A percentile compares a stretch with the other conserved stretches of the same genome.
Evolutionary conservation across 345 rosid genomes (phyloP).

Genomic region (Aurinia saxatilis): DNA sequence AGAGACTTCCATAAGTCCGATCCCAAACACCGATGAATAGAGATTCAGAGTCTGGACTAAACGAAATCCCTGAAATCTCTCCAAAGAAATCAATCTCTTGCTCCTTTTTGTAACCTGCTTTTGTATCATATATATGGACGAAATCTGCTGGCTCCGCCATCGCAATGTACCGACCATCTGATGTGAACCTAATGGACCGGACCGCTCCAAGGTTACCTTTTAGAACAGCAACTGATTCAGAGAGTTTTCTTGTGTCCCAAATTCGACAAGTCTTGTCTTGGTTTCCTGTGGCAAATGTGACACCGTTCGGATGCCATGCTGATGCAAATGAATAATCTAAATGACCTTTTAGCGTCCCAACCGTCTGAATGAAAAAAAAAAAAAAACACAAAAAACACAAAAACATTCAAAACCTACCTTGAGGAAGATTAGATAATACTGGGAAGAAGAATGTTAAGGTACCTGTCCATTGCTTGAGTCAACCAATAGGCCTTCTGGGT

Average conservation of each 20-base stretch:
- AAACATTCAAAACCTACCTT: neutral
- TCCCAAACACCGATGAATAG: conserved; percentile 83
- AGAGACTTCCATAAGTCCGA: conserved; percentile 79
- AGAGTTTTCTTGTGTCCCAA: conserved; percentile 61
- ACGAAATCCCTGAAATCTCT: conserved; percentile 74
- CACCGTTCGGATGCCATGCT: conserved; percentile 72
- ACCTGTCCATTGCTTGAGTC: conserved; percentile 65
- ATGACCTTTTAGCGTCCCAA: conserved; percentile 48
- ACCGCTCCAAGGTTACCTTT: conserved; percentile 77
- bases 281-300: conserved; percentile 74
- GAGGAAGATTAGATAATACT: neutral
- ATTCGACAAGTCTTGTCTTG: conserved; percentile 78
- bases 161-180: conserved; percentile 60
- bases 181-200: conserved; percentile 54
- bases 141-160: conserved; percentile 88
- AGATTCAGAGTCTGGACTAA: conserved; percentile 72
- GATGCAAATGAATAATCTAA: conserved; percentile 79
- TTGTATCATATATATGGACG: conserved; percentile 64
- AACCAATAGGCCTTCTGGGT: conserved; percentile 56
- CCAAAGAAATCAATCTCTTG: conserved; percentile 85
- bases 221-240: conserved; percentile 49
- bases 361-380: conserved; percentile 31
- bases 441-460: neutral
- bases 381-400: neutral
- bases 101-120: conserved; percentile 50